Conservation (phyloP, 2,329 filamentous ascomycete species). For the Ceratocystis colombiana region DNA sequence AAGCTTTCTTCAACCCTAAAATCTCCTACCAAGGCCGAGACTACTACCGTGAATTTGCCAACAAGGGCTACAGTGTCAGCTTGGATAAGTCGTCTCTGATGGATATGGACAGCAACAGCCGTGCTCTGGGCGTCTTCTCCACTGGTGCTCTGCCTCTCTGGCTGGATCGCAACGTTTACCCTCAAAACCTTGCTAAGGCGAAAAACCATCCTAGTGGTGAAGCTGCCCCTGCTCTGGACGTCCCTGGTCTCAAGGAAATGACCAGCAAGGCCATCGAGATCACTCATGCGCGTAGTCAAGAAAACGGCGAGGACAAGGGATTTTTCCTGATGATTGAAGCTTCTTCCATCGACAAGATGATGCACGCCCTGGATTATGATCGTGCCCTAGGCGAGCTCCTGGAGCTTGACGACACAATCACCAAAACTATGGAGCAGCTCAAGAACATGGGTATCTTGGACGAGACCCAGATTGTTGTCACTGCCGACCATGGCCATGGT, state of each 20-base stretch:
- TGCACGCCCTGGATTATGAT: constrained; percentile 78
- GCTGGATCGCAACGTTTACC: constrained; percentile 77
- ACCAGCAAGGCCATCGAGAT: constrained; percentile 77
- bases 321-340: constrained; percentile 86
- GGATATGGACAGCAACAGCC: constrained; percentile 46
- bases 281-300: constrained; percentile 48
- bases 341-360: constrained; percentile 80
- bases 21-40: constrained; percentile 59
- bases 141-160: constrained; percentile 68
- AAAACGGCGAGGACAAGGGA: constrained; percentile 45
- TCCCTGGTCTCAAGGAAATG: constrained; percentile 82
- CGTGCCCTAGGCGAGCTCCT: constrained; percentile 74
- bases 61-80: constrained; percentile 61
- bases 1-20: constrained; percentile 52
- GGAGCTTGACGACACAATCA: constrained; percentile 74
- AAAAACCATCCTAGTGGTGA: constrained; percentile 61
- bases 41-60: constrained; percentile 68
- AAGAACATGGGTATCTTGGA: constrained; percentile 55
- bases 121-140: constrained; percentile 68
- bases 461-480: constrained; percentile 68
- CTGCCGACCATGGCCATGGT: constrained; percentile 81
- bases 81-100: constrained; percentile 64
- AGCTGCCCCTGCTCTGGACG: constrained; percentile 54
- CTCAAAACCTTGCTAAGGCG: constrained; percentile 53
- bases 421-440: constrained; percentile 62